Conservation (phyloP, 169 alveolate genomes). For the Blepharisma undulans region DNA sequence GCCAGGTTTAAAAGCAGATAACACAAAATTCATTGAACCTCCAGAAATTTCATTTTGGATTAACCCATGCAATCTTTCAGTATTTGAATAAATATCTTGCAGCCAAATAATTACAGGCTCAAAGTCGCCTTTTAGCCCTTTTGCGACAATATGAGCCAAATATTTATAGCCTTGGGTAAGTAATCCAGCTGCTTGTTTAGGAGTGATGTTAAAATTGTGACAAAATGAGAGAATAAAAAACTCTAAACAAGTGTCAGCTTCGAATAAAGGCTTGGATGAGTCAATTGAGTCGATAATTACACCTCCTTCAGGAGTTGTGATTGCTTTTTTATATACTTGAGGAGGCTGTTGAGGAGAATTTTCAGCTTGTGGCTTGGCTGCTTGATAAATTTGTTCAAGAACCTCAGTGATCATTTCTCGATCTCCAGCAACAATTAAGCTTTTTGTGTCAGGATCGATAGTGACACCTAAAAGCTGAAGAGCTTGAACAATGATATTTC, state of each 20-base stretch:
- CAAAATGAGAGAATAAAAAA: slow-evolving; percentile 26
- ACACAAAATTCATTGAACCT: not conserved
- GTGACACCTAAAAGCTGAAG: not conserved
- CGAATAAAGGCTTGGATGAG: not conserved
- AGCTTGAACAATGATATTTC: slow-evolving; percentile 44
- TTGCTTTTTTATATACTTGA: not conserved
- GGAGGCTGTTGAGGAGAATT: not conserved
- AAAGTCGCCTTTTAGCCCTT: slow-evolving; percentile 43
- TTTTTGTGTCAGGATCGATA: slow-evolving; percentile 43
- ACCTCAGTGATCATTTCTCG: slow-evolving; percentile 42
- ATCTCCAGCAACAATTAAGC: slow-evolving; percentile 49
- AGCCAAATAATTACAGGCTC: slow-evolving; percentile 32
- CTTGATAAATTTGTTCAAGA: not conserved
- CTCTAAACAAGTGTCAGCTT: slow-evolving; percentile 34
- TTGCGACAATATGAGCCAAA: slow-evolving; percentile 39
- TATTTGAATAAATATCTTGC: not conserved
- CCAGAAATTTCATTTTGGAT: slow-evolving; percentile 2
- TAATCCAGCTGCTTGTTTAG: slow-evolving; percentile 32
- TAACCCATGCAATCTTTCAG: not conserved
- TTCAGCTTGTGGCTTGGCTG: not conserved
- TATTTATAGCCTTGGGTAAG: slow-evolving; percentile 28
- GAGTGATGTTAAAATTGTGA: slow-evolving; percentile 1
- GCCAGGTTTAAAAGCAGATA: slow-evolving; percentile 32
- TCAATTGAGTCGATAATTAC: slow-evolving; percentile 6
- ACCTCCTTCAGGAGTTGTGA: not conserved